Evolutionary conservation across 2,329 filamentous ascomycete species (phyloP), one percentile per base, ranked within the genome.

Genomic region (Beauveria caledonica): DNA sequence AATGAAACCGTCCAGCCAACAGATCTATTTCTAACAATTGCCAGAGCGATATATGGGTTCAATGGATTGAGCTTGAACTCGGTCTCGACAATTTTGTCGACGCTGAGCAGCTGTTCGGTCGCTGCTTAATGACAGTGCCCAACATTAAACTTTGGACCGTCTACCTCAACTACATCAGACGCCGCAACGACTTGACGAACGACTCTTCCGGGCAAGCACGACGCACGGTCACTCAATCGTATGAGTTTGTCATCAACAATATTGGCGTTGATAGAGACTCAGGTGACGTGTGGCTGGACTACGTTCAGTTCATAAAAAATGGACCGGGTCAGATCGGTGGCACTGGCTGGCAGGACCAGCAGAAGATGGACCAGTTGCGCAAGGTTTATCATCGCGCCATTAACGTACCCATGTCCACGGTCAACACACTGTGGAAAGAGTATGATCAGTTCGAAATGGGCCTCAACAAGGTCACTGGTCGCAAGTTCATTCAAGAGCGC

Each of bases 371-470:
- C 68, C 80, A 89, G 66, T 76, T 99, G 56, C 87, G 94, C 62
- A 96, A 95, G 71, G 89, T 90, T 0, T 99, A 97, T 71, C 92
- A 97, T 68, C 88, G 88, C 58, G 93, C 93, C 15, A 90, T 97
- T 61, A 87, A 85, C 65, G 85, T 97, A 44, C 95, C 95, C 5
- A 96, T 91, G 64, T 85, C 87, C 59, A 88, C 88, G 36, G 85
- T 96, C 53, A 90, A 93, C 68, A 83, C 82, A 57, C 77, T 99
- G 15, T 99, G 94, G 95, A 96, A 95, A 72, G 93, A 99, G 69
- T 99, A 99, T 70, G 92, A 97, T 71, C 87, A 90, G 66, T 99
- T 99, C 69, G 94, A 99, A 75, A 92, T 94, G 84, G 85, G 87
- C 6, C 75, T 97, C 62, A 97, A 97, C 78, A 97, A 96, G 74